A percentile compares a stretch with the other conserved stretches of the same genome.
Evolutionary conservation across 2,329 filamentous ascomycete genomes (phyloP).

Genomic region (Pseudogymnoascus sp.): DNA sequence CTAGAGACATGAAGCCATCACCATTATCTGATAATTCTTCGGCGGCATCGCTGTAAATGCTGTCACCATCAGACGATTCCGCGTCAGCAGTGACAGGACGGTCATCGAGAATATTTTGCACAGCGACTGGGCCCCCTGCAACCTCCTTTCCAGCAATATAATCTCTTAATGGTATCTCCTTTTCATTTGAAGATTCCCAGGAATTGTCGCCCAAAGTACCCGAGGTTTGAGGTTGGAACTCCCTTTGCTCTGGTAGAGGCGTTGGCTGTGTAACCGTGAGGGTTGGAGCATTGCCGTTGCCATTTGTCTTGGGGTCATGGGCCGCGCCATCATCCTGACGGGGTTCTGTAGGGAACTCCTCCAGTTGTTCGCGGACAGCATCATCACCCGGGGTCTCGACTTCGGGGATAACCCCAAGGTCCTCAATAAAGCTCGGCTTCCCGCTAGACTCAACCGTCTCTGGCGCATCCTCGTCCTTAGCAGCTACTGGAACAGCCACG

Average conservation of each 20-base stretch:
- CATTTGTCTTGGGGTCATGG: neutral
- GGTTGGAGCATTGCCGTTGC: conserved; percentile 26
- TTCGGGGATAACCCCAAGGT: conserved; percentile 7
- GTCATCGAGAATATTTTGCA: conserved; percentile 12
- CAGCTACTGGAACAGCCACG: conserved; percentile 11
- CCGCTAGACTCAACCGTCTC: neutral
- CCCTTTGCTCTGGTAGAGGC: conserved; percentile 33
- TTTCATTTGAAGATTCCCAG: conserved; percentile 30
- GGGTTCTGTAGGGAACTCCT: neutral
- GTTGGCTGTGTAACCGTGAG: conserved; percentile 41
- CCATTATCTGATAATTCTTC: conserved; percentile 57
- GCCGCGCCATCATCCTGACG: neutral
- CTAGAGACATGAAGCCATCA: conserved; percentile 62
- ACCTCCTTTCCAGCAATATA: neutral
- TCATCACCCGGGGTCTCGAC: conserved; percentile 1
- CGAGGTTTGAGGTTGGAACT: conserved; percentile 24
- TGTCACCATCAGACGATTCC: conserved; percentile 41
- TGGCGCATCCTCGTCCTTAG: neutral
- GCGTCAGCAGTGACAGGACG: neutral
- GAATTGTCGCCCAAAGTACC: conserved; percentile 12
- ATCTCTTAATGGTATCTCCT: neutral
- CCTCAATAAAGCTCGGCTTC: conserved; percentile 7
- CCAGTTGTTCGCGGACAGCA: conserved; percentile 9
- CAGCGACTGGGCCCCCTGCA: neutral
- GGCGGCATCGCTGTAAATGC: conserved; percentile 68